Conservation (phyloP, 2,329 filamentous ascomycete genomes). For the Colletotrichum tofieldiae region DNA sequence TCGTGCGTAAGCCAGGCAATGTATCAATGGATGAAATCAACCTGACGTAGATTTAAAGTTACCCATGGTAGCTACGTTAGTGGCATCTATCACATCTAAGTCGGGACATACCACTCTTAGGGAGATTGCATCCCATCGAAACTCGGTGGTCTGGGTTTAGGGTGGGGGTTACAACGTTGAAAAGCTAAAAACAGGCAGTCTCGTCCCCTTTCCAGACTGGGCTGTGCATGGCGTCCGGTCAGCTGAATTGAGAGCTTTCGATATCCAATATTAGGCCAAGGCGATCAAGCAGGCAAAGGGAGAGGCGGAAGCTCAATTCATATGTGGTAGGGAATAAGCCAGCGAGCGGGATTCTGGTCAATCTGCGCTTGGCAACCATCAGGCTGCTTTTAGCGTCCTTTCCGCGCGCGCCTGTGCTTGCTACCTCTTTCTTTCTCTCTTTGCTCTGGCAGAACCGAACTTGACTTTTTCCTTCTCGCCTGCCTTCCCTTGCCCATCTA, state of each 20-base stretch:
- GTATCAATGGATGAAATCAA: background rate
- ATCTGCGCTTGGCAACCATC: constrained; percentile 1
- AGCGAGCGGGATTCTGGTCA: background rate
- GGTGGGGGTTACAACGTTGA: background rate
- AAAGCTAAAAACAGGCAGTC: background rate
- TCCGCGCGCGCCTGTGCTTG: background rate
- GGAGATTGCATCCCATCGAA: background rate
- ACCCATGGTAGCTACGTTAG: background rate
- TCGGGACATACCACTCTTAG: background rate
- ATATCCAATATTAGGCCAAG: background rate
- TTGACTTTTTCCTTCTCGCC: background rate
- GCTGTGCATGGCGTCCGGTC: background rate
- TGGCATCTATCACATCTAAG: background rate
- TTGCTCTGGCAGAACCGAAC: background rate
- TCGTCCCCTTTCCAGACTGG: background rate
- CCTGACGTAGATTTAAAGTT: no score
- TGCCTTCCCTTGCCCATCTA: background rate
- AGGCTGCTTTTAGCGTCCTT: constrained; percentile 6
- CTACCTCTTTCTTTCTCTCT: background rate
- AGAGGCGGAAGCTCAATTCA: background rate
- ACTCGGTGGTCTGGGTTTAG: background rate
- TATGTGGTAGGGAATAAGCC: background rate
- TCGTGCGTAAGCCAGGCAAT: background rate
- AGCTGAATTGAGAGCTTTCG: background rate
- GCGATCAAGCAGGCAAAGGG: background rate